A percentile compares a stretch with the other conserved stretches of the same genome.
These are phyloP conservation scores for Phanerochaete carnosa DNA, from an alignment of 768 basidiomycete species.

Conservation along the genomic window DNA sequence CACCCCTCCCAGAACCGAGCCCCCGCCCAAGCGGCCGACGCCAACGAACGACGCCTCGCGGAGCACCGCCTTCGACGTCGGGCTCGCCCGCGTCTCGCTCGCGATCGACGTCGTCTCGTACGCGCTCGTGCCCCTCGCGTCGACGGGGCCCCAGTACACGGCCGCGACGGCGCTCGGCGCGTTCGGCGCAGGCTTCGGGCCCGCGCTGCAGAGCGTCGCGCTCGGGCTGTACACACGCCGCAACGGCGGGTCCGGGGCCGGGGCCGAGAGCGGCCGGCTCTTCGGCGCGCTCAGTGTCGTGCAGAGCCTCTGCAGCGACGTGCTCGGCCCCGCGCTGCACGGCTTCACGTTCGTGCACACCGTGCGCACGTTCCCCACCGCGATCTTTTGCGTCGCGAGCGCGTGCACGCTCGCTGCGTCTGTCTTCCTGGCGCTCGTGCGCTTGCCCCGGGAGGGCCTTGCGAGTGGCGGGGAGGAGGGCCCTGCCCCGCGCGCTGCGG, in stretches of 20 bases:
- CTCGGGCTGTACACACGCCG: constrained; percentile 58
- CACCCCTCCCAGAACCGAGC: neutral
- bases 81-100: constrained; percentile 59
- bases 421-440: constrained; percentile 44
- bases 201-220: constrained; percentile 70
- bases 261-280: constrained; percentile 65
- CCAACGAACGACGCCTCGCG: neutral
- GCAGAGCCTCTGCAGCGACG: constrained; percentile 40
- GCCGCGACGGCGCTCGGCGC: constrained; percentile 45
- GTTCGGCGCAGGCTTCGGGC: constrained; percentile 61
- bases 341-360: constrained; percentile 70
- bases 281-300: constrained; percentile 34
- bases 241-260: no score
- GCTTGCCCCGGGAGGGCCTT: constrained; percentile 28
- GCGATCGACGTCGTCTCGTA: constrained; percentile 53
- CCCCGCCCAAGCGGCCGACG: neutral
- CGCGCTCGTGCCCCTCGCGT: constrained; percentile 39
- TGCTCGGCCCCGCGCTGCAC: constrained; percentile 71
- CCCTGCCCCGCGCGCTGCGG: no score
- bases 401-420: constrained; percentile 39
- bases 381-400: constrained; percentile 62
- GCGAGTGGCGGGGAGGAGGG: constrained; percentile 15
- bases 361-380: constrained; percentile 63
- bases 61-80: constrained; percentile 63
- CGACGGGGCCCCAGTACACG: constrained; percentile 48